Percentiles rank a stretch among this genome's conserved stretches.
phyloP scores from a whole-genome alignment of 2,329 filamentous ascomycete genomes.

The Nakataea oryzae region DNA sequence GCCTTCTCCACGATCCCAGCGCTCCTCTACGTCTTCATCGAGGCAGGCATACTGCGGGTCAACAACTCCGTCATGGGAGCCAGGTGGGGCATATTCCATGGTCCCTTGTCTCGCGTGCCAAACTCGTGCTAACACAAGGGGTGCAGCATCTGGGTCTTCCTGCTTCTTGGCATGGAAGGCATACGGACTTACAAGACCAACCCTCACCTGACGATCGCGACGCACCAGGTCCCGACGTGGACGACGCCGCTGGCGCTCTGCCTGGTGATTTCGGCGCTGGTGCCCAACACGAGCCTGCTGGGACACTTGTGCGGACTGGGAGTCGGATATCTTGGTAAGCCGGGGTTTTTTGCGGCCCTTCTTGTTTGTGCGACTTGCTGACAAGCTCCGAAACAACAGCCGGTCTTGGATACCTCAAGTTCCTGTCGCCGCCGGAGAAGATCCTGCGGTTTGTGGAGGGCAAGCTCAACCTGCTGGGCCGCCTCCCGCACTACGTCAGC shows the following conservation, averaged over 20 bases:
- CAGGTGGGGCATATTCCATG: slow-evolving; percentile 46
- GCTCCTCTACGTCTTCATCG: slow-evolving; percentile 67
- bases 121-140: background rate
- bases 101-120: background rate
- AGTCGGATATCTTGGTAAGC: slow-evolving; percentile 79
- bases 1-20: slow-evolving; percentile 75
- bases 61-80: slow-evolving; percentile 73
- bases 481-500: slow-evolving; percentile 84
- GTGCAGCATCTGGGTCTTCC: slow-evolving; percentile 79
- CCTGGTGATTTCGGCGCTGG: slow-evolving; percentile 62
- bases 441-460: slow-evolving; percentile 78
- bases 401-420: slow-evolving; percentile 79
- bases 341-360: slow-evolving; percentile 13
- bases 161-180: slow-evolving; percentile 74
- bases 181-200: slow-evolving; percentile 77
- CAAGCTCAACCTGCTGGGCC: slow-evolving; percentile 73
- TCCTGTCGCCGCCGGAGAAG: slow-evolving; percentile 83
- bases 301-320: slow-evolving; percentile 78
- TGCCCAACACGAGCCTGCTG: slow-evolving; percentile 73
- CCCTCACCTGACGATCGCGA: slow-evolving; percentile 59
- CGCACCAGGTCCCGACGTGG: slow-evolving; percentile 77
- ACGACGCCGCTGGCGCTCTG: slow-evolving; percentile 72
- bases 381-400: slow-evolving; percentile 33
- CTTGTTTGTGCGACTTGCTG: slow-evolving; percentile 8
- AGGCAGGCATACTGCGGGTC: slow-evolving; percentile 58